Conservation (phyloP, 352 stramenopile species). For the Aphanomyces astaci region DNA sequence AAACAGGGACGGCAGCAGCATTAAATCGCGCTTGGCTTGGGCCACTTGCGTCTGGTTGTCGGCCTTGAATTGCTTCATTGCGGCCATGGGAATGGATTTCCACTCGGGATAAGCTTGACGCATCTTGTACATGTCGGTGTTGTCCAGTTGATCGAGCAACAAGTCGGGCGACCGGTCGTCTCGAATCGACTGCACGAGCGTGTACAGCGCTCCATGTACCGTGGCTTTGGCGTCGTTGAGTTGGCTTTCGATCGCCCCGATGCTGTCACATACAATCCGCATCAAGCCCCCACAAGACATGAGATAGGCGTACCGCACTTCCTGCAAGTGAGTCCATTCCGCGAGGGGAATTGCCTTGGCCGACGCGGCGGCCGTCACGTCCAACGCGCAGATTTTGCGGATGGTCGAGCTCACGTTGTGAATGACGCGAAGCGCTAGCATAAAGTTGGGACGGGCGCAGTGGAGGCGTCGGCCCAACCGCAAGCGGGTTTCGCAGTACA, state of each 20-base stretch:
- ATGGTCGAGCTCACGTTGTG: conserved; percentile 34
- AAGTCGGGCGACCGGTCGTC: conserved; percentile 36
- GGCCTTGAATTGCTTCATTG: conserved; percentile 32
- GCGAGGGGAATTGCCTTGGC: not conserved
- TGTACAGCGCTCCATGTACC: conserved; percentile 39
- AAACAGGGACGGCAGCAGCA: conserved; percentile 42
- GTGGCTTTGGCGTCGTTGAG: conserved; percentile 61
- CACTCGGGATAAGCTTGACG: conserved; percentile 46
- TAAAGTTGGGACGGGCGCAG: conserved; percentile 35
- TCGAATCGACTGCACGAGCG: conserved; percentile 44
- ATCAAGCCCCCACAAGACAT: not conserved
- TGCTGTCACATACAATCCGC: no score
- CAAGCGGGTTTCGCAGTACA: conserved; percentile 42
- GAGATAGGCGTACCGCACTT: not conserved
- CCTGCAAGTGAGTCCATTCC: conserved; percentile 11
- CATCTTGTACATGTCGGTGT: conserved; percentile 34
- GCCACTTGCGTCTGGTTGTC: conserved; percentile 35
- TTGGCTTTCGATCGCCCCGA: conserved; percentile 36
- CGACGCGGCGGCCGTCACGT: not conserved
- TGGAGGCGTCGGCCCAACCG: conserved; percentile 32
- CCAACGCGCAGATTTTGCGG: conserved; percentile 36
- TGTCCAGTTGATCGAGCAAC: conserved; percentile 45
- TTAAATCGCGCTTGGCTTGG: conserved; percentile 38
- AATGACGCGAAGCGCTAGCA: conserved; percentile 35
- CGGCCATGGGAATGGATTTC: conserved; percentile 51